Conservation (phyloP, 2,329 filamentous ascomycete species). For the Monosporascus sp. region DNA sequence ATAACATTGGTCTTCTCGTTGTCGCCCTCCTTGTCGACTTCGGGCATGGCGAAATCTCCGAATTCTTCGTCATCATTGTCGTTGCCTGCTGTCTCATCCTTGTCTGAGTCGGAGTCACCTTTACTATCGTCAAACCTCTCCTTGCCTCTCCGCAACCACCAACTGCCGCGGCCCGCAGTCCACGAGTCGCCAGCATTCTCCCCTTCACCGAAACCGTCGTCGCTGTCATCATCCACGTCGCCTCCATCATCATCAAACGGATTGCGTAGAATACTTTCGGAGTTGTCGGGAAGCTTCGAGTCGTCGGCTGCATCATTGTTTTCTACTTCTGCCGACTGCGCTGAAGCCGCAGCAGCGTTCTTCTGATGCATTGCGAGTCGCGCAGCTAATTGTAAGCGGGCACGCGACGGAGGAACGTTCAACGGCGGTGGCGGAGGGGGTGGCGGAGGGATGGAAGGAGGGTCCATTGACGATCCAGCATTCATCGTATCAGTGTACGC, state of each 20-base stretch:
- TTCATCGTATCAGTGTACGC: conserved; percentile 53
- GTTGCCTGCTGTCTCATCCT: conserved; percentile 19
- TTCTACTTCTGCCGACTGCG: conserved; percentile 34
- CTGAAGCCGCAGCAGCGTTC: conserved; percentile 42
- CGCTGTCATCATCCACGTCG: conserved; percentile 46
- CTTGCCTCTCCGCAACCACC: conserved; percentile 36
- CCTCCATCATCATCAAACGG: conserved; percentile 39
- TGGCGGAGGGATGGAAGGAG: conserved; percentile 54
- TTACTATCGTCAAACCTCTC: conserved; percentile 35
- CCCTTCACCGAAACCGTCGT: conserved; percentile 30
- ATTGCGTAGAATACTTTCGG: conserved; percentile 22
- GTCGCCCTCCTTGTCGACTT: conserved; percentile 35
- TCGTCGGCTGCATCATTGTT: conserved; percentile 34
- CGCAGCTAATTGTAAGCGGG: conserved; percentile 83
- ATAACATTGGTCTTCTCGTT: conserved; percentile 31
- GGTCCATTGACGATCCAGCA: conserved; percentile 43
- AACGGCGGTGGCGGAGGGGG: conserved; percentile 70
- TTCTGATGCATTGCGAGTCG: conserved; percentile 73
- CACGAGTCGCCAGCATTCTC: conserved; percentile 31
- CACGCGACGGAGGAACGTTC: conserved; percentile 80
- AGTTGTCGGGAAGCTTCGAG: conserved; percentile 12
- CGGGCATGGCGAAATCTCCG: conserved; percentile 64
- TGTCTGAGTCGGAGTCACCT: conserved; percentile 41
- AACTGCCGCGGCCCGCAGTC: conserved; percentile 35
- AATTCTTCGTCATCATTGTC: conserved; percentile 49